A percentile compares a stretch with the other conserved stretches of the same genome.
Evolutionary conservation across 2,329 filamentous ascomycete species (phyloP).

Genomic region (Clonostachys rosea): DNA sequence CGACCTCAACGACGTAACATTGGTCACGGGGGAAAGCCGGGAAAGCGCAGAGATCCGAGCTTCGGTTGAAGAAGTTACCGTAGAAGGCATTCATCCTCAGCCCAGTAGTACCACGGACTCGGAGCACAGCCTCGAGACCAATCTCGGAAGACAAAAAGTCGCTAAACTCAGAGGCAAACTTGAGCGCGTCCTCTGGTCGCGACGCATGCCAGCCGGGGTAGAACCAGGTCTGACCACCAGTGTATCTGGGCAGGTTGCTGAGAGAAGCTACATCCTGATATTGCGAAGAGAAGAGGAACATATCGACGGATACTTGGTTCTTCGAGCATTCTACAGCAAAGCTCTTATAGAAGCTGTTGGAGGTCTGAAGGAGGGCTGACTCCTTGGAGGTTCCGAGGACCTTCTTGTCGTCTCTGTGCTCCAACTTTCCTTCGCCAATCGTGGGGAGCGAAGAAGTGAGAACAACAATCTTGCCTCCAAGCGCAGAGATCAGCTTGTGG

Average conservation of each 20-base stretch:
- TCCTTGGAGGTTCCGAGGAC: conserved; percentile 92
- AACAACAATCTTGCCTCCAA: conserved; percentile 93
- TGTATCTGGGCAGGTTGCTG: conserved; percentile 92
- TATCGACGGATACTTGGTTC: conserved; percentile 96
- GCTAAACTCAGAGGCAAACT: conserved; percentile 94
- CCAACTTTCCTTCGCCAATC: conserved; percentile 81
- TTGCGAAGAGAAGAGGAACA: conserved; percentile 94
- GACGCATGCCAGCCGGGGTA: conserved; percentile 98
- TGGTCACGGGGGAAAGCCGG: conserved; percentile 97
- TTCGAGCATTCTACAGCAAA: conserved; percentile 99
- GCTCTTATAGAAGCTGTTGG: conserved; percentile 96
- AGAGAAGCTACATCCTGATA: conserved; percentile 97
- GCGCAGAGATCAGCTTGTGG: conserved; percentile 90
- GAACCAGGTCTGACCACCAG: conserved; percentile 96
- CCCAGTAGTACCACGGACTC: conserved; percentile 91
- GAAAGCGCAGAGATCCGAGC: conserved; percentile 95
- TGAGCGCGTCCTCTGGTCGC: conserved; percentile 90
- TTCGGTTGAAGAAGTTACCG: conserved; percentile 98
- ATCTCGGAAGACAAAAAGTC: conserved; percentile 97
- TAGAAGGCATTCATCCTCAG: conserved; percentile 97
- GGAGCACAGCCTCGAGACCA: conserved; percentile 89
- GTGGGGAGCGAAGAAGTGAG: conserved; percentile 88
- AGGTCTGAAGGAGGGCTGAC: conserved; percentile 79
- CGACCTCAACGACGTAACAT: conserved; percentile 95
- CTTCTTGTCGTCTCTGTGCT: conserved; percentile 96